phyloP scores from a whole-genome alignment of 192 early-diverging fungal genomes.

The Coemansia sp. region DNA sequence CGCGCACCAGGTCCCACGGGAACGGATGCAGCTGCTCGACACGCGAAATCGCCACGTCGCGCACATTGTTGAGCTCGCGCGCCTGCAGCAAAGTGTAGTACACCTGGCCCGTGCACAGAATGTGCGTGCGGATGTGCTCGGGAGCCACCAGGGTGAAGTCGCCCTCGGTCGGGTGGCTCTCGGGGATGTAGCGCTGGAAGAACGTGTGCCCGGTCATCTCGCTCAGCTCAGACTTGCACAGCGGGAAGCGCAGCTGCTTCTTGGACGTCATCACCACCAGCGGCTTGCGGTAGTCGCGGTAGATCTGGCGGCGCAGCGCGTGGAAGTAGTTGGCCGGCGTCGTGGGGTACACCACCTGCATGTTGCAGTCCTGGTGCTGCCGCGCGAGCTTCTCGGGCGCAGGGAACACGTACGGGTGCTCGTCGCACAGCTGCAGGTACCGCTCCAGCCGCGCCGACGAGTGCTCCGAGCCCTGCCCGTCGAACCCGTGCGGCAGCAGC shows the following conservation, averaged over 20 bases:
- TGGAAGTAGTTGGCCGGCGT: conserved; percentile 99
- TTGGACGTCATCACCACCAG: conserved; percentile 79
- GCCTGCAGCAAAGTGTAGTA: conserved; percentile 92
- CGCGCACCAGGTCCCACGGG: conserved; percentile 88
- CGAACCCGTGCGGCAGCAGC: conserved; percentile 96
- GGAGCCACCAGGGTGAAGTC: conserved; percentile 68
- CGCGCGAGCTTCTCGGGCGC: conserved; percentile 75
- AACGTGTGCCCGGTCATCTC: conserved; percentile 79
- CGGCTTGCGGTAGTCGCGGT: conserved; percentile 97
- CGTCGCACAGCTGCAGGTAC: conserved; percentile 92
- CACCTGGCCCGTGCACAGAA: conserved; percentile 96
- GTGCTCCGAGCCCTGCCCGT: conserved; percentile 98
- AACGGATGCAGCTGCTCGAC: conserved; percentile 94
- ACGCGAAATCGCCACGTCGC: conserved; percentile 87
- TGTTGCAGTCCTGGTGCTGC: conserved; percentile 98
- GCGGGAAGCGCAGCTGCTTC: conserved; percentile 87
- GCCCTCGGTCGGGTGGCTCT: conserved; percentile 72
- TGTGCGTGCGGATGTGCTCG: conserved; percentile 86
- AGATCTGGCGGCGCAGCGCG: conserved; percentile 89
- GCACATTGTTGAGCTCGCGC: conserved; percentile 86
- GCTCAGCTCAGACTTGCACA: conserved; percentile 77
- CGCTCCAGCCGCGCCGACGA: conserved; percentile 94
- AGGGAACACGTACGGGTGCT: conserved; percentile 85
- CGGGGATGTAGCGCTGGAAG: conserved; percentile 93
- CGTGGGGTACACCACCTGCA: conserved; percentile 95